phyloP scores from a whole-genome alignment of 1,139 yeast species.

The Tardiomyces depauwii region DNA sequence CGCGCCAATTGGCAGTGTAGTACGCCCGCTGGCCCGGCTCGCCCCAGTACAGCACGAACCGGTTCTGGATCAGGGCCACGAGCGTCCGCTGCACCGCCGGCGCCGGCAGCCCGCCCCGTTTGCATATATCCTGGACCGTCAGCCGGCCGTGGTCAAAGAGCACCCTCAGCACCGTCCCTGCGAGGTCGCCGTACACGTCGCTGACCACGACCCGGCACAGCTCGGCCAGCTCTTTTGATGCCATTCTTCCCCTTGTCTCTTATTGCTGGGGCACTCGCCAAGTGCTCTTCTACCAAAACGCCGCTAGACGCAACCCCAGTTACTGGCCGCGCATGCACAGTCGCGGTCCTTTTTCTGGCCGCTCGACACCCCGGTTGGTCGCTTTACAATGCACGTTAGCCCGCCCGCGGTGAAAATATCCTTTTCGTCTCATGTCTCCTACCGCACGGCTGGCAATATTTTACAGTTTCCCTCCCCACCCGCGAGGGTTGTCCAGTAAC shows the following conservation, averaged over 20 bases:
- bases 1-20: constrained; percentile 55
- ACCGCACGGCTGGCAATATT: neutral
- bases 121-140: constrained; percentile 21
- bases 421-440: too few relatives aligned
- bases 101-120: constrained; percentile 18
- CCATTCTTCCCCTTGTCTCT: too few relatives aligned
- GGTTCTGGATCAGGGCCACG: constrained; percentile 29
- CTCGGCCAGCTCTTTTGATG: constrained; percentile 24
- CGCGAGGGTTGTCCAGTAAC: neutral
- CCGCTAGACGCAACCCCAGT: neutral
- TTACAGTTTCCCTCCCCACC: neutral
- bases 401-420: too few relatives aligned
- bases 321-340: neutral
- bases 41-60: constrained; percentile 30
- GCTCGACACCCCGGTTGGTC: too few relatives aligned
- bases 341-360: neutral
- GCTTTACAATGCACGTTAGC: too few relatives aligned
- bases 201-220: constrained; percentile 23
- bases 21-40: constrained; percentile 17
- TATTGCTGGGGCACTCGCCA: too few relatives aligned
- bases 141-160: constrained; percentile 27
- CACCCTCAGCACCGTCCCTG: constrained; percentile 23
- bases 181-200: constrained; percentile 28
- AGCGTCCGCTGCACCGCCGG: constrained; percentile 26
- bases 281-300: neutral